A percentile compares a stretch with the other conserved stretches of the same genome.
These are phyloP conservation scores for Barnettozyma botsteinii DNA, from an alignment of 805 yeast species.

Conservation along the genomic window DNA sequence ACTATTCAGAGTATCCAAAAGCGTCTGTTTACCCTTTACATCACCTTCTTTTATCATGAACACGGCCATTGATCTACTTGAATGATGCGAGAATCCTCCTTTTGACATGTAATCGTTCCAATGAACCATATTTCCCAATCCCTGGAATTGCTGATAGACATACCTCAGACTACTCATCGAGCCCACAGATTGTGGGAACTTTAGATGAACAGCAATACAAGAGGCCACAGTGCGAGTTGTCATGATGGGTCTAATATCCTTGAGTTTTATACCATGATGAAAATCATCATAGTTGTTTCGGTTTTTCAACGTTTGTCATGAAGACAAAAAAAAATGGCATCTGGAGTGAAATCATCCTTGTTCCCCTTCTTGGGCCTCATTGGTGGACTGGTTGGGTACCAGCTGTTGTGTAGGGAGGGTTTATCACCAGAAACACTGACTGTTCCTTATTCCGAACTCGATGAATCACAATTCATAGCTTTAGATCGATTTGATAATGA, in stretches of 20 bases:
- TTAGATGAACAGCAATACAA: conserved; percentile 11
- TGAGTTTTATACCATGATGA: too few relatives aligned
- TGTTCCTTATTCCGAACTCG: conserved; percentile 1
- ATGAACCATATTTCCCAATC: conserved; percentile 9
- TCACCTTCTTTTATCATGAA: not conserved
- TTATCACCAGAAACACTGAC: too few relatives aligned
- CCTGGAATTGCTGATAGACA: conserved; percentile 7
- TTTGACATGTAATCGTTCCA: conserved; percentile 14
- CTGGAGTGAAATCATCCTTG: not conserved
- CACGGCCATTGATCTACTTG: conserved; percentile 13
- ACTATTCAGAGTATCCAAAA: not conserved
- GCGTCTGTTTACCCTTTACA: not conserved
- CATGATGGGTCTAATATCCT: too few relatives aligned
- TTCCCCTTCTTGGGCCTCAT: too few relatives aligned
- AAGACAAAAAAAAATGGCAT: too few relatives aligned
- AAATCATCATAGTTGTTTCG: too few relatives aligned
- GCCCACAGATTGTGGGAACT: conserved; percentile 6
- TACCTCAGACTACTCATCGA: conserved; percentile 3
- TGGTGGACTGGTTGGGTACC: not conserved
- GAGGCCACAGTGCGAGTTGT: not conserved
- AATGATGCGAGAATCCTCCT: conserved; percentile 13
- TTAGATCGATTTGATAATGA: not conserved
- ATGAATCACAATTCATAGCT: too few relatives aligned
- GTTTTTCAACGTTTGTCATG: not conserved
- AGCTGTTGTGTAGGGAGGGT: too few relatives aligned